A percentile compares a stretch with the other conserved stretches of the same genome.
phyloP scores from a whole-genome alignment of 352 stramenopile genomes.

The Saprolegnia parasitica region DNA sequence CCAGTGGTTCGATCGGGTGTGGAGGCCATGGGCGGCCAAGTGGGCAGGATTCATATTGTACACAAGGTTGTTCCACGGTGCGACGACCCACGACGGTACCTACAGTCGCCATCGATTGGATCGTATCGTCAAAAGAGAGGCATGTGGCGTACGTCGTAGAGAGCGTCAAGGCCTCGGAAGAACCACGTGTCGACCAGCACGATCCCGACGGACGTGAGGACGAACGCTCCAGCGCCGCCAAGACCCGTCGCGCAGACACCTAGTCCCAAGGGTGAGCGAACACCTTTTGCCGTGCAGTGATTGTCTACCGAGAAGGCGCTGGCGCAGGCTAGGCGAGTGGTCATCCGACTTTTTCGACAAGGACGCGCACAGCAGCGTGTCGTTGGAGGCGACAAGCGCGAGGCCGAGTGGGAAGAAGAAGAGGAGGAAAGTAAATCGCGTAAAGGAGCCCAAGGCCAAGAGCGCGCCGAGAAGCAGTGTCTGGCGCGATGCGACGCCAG shows the following conservation, averaged over 20 bases:
- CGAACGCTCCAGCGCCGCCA: conserved; percentile 51
- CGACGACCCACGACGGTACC: conserved; percentile 39
- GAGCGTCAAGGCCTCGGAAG: conserved; percentile 35
- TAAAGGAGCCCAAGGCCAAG: conserved; percentile 70
- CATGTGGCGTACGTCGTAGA: neutral
- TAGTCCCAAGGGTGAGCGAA: neutral
- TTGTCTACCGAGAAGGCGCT: conserved; percentile 30
- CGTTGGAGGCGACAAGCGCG: conserved; percentile 55
- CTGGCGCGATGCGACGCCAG: conserved; percentile 40
- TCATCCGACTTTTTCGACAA: conserved; percentile 36
- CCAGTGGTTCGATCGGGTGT: conserved; percentile 82
- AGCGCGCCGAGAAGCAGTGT: conserved; percentile 56
- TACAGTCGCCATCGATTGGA: neutral
- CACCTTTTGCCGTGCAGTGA: neutral
- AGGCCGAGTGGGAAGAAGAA: conserved; percentile 76
- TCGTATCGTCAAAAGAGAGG: neutral
- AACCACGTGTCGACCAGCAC: conserved; percentile 57
- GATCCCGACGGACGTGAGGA: conserved; percentile 34
- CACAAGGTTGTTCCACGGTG: conserved; percentile 81
- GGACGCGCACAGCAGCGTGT: conserved; percentile 34
- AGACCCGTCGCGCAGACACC: conserved; percentile 33
- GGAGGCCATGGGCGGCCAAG: conserved; percentile 86
- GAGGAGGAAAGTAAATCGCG: conserved; percentile 72
- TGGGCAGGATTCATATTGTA: conserved; percentile 92
- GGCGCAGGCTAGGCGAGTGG: neutral